Evolutionary conservation across 371 early-diverging fungal species (phyloP).

Genomic region (Mortierella sp.): DNA sequence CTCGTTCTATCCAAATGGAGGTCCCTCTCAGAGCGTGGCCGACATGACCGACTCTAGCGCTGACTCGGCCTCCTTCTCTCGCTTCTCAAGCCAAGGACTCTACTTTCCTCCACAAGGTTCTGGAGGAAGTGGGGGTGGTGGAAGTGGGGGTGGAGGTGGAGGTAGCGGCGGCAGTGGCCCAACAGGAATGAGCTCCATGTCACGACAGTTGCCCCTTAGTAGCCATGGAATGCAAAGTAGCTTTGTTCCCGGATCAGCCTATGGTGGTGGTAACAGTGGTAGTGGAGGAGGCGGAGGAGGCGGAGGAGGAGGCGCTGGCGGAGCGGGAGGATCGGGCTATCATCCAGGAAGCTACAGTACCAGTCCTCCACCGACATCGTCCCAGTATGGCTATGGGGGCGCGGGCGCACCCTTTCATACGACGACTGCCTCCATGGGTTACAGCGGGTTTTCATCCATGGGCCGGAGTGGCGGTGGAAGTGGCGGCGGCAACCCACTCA

Average conservation of each 20-base stretch:
- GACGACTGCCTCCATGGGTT: not conserved
- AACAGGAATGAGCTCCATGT: constrained; percentile 3
- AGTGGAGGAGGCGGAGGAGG: not conserved
- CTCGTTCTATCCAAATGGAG: constrained; percentile 31
- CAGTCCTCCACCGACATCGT: constrained; percentile 5
- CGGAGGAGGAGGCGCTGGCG: not conserved
- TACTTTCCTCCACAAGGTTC: constrained; percentile 33
- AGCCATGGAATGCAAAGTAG: constrained; percentile 25
- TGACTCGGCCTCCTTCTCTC: constrained; percentile 30
- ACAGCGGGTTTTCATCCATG: constrained; percentile 19
- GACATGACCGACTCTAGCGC: constrained; percentile 29
- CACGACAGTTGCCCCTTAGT: constrained; percentile 29
- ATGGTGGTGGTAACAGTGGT: constrained; percentile 5
- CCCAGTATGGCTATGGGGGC: constrained; percentile 28
- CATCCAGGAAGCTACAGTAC: constrained; percentile 6
- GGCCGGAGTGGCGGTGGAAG: constrained; percentile 10
- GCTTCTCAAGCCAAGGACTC: constrained; percentile 32
- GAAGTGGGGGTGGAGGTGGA: not conserved
- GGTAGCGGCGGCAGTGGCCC: constrained; percentile 1
- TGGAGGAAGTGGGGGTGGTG: not conserved
- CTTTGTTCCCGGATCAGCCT: constrained; percentile 22
- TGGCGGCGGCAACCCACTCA: too few relatives aligned
- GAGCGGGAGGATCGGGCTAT: not conserved
- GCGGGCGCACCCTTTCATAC: constrained; percentile 35
- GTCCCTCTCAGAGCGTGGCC: constrained; percentile 17